Percentiles rank a stretch among this genome's conserved stretches.
Evolutionary conservation across 139 green algal genomes (phyloP).

Genomic region (Tetradesmus lagerheimii): DNA sequence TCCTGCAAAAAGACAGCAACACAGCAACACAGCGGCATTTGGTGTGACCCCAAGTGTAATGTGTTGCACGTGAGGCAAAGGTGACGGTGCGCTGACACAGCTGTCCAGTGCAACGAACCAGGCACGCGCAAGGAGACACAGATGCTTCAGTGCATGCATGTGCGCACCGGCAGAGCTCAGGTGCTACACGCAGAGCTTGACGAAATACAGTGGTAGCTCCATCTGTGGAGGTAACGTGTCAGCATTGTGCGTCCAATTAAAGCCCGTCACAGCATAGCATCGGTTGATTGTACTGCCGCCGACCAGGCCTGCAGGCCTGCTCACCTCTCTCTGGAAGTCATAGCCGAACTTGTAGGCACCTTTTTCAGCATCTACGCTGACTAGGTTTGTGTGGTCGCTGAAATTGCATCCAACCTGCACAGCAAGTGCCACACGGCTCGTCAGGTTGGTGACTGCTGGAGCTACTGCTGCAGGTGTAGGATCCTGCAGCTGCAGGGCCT

Average conservation of each 20-base stretch:
- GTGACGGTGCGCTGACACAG: neutral
- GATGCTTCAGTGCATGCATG: too few relatives aligned
- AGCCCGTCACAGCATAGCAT: neutral
- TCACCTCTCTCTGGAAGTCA: constrained; percentile 41
- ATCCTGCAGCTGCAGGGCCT: neutral
- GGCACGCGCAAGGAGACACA: too few relatives aligned
- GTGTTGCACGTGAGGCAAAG: too few relatives aligned
- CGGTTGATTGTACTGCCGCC: neutral
- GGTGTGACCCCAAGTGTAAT: too few relatives aligned
- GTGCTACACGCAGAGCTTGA: too few relatives aligned
- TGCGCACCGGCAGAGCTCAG: too few relatives aligned
- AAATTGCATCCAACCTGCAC: constrained; percentile 42
- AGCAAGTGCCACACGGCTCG: neutral
- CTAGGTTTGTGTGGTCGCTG: constrained; percentile 32
- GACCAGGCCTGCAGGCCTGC: neutral
- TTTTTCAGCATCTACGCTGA: constrained; percentile 35
- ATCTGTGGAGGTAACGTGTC: too few relatives aligned
- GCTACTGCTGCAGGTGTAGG: neutral
- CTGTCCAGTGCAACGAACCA: neutral
- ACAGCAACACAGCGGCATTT: too few relatives aligned
- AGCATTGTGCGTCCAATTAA: neutral
- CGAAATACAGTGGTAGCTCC: too few relatives aligned
- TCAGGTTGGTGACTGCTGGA: neutral
- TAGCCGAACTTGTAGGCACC: constrained; percentile 43
- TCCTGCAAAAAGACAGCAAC: constrained; percentile 46